phyloP scores from a whole-genome alignment of 2,329 filamentous ascomycete species.

The Aphanoascus verrucosus region DNA sequence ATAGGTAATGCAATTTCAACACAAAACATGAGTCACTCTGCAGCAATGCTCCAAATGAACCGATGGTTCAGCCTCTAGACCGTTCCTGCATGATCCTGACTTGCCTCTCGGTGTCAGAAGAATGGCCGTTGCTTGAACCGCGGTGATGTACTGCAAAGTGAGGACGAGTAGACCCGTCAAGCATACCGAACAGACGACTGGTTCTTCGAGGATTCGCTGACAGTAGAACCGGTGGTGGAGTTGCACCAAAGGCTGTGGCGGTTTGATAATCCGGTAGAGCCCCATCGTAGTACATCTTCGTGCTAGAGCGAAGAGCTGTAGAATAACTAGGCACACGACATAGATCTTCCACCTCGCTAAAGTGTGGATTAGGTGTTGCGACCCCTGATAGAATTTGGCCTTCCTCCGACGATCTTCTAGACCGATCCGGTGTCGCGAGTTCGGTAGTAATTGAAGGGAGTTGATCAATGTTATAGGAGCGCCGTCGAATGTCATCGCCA shows the following conservation, averaged over 20 bases:
- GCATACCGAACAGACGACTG: conserved; percentile 2
- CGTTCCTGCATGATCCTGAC: conserved; percentile 32
- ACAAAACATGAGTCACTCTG: background rate
- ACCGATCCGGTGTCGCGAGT: conserved; percentile 21
- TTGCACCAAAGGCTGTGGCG: conserved; percentile 11
- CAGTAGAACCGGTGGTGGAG: background rate
- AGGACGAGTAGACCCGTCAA: conserved; percentile 18
- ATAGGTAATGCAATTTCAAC: background rate
- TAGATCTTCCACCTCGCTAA: conserved; percentile 52
- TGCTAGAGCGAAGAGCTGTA: conserved; percentile 58
- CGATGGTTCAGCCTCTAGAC: conserved; percentile 17
- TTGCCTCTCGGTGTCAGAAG: conserved; percentile 32
- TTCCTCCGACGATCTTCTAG: conserved; percentile 40
- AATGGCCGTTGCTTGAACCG: conserved; percentile 18
- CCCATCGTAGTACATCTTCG: conserved; percentile 43
- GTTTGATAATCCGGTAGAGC: conserved; percentile 57
- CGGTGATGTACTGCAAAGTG: conserved; percentile 20
- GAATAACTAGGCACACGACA: conserved; percentile 68
- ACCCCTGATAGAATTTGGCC: conserved; percentile 36
- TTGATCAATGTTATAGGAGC: conserved; percentile 14
- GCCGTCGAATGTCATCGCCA: conserved; percentile 20
- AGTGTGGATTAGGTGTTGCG: conserved; percentile 35
- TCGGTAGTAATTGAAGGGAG: conserved; percentile 26
- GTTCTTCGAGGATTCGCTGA: background rate
- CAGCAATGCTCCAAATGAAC: conserved; percentile 2